Evolutionary conservation across 2,329 filamentous ascomycete species (phyloP).

Genomic region (Calonectria pseudoturangicola): DNA sequence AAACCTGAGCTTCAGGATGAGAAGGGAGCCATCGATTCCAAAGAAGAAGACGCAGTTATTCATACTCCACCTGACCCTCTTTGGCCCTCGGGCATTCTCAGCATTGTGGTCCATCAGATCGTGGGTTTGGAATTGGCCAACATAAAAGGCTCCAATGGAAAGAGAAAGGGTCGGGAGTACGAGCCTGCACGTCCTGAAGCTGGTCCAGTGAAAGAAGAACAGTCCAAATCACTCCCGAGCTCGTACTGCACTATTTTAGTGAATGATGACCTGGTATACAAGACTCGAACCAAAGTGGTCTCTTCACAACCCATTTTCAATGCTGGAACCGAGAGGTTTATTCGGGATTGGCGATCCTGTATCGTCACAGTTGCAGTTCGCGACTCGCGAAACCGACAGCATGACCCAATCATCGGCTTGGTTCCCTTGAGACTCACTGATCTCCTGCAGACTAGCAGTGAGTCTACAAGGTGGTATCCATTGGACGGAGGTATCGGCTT

Average conservation of each 20-base stretch:
- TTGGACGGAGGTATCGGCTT: constrained; percentile 95
- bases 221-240: constrained; percentile 86
- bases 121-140: constrained; percentile 96
- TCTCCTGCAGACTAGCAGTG: constrained; percentile 89
- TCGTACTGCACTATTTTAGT: constrained; percentile 94
- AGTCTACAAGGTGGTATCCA: constrained; percentile 95
- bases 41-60: constrained; percentile 87
- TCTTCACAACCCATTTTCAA: constrained; percentile 98
- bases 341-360: constrained; percentile 93
- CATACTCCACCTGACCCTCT: constrained; percentile 96
- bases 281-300: constrained; percentile 94
- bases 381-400: constrained; percentile 91
- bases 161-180: constrained; percentile 88
- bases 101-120: constrained; percentile 92
- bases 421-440: constrained; percentile 92
- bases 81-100: constrained; percentile 94
- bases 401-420: constrained; percentile 95
- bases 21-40: constrained; percentile 82
- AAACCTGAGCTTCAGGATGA: constrained; percentile 89
- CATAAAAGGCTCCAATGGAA: constrained; percentile 88
- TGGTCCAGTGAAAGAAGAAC: constrained; percentile 91
- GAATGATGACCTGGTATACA: constrained; percentile 93
- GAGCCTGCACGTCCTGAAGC: constrained; percentile 88
- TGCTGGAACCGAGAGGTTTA: constrained; percentile 92
- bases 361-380: constrained; percentile 92